Evolutionary conservation across 495 filamentous ascomycete species (phyloP).

Genomic region (Penicillium coprophilum): DNA sequence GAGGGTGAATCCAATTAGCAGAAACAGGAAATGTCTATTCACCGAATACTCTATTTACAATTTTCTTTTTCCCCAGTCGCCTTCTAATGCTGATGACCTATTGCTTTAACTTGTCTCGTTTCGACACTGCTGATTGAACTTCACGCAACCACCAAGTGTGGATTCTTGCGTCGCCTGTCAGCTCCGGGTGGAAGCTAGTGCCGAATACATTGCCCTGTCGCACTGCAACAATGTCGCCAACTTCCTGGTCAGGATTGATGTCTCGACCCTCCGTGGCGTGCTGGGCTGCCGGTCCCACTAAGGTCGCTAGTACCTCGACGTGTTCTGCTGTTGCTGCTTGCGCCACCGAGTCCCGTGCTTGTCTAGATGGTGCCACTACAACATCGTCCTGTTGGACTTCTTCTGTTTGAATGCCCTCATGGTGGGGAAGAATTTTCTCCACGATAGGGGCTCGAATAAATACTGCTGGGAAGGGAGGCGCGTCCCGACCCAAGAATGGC

Average conservation of each 20-base stretch:
- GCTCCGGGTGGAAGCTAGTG: constrained; percentile 94
- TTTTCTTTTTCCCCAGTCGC: constrained; percentile 16
- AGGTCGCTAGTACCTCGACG: constrained; percentile 51
- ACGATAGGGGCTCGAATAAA: constrained; percentile 96
- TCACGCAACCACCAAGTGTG: constrained; percentile 91
- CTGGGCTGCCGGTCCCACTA: constrained; percentile 47
- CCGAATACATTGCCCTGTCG: constrained; percentile 92
- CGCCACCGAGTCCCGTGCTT: constrained; percentile 42
- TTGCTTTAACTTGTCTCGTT: constrained; percentile 30
- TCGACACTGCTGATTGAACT: constrained; percentile 51
- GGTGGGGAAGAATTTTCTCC: constrained; percentile 68
- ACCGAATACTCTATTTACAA: constrained; percentile 31
- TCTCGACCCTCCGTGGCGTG: constrained; percentile 41
- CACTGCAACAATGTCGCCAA: constrained; percentile 87
- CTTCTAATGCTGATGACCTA: constrained; percentile 17
- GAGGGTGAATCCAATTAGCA: constrained; percentile 25
- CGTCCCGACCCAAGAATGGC: constrained; percentile 60
- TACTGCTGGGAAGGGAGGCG: constrained; percentile 70
- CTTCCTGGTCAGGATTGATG: constrained; percentile 44
- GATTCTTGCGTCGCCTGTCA: constrained; percentile 86
- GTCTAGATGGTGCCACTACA: constrained; percentile 64
- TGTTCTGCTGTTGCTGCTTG: constrained; percentile 44
- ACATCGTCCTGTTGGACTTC: constrained; percentile 57
- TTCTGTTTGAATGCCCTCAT: constrained; percentile 49
- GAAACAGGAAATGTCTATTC: constrained; percentile 28